Evolutionary conservation across 2,329 filamentous ascomycete species (phyloP).

Genomic region (Clarireedia homoeocarpa): DNA sequence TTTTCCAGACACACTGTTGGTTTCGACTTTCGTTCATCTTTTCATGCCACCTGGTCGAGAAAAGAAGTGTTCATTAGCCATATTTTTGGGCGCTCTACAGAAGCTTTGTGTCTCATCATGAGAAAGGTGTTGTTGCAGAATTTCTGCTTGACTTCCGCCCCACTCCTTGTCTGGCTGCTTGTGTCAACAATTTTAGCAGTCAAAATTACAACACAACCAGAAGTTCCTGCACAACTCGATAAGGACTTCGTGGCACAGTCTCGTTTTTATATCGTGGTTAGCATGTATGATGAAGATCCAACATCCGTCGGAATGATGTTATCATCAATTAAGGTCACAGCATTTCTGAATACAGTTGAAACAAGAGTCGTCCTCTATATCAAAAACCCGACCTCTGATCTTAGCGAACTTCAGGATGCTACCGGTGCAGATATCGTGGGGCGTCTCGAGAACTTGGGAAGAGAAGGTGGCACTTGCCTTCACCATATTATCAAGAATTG

Average conservation of each 20-base stretch:
- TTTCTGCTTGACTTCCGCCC: neutral
- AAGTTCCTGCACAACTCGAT: neutral
- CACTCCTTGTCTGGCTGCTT: neutral
- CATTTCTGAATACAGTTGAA: conserved; percentile 13
- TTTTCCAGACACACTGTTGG: neutral
- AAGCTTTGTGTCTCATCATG: neutral
- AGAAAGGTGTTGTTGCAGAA: neutral
- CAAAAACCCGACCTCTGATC: conserved; percentile 16
- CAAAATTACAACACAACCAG: neutral
- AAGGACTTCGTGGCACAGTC: neutral
- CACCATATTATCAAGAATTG: conserved; percentile 38
- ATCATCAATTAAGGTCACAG: conserved; percentile 14
- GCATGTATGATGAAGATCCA: conserved; percentile 21
- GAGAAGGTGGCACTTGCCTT: conserved; percentile 41
- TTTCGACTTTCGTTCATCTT: neutral
- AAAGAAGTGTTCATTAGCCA: neutral
- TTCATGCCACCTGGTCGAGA: neutral
- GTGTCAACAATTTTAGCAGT: neutral
- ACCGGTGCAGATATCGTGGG: conserved; percentile 21
- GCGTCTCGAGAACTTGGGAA: conserved; percentile 33
- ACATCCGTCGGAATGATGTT: conserved; percentile 17
- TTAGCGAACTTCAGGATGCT: conserved; percentile 11
- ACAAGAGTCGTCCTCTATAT: conserved; percentile 23
- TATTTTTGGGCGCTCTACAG: neutral
- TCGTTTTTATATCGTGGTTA: conserved; percentile 24